phyloP scores from a whole-genome alignment of 441 rosid genomes.

The Gossypium gossypioides region DNA sequence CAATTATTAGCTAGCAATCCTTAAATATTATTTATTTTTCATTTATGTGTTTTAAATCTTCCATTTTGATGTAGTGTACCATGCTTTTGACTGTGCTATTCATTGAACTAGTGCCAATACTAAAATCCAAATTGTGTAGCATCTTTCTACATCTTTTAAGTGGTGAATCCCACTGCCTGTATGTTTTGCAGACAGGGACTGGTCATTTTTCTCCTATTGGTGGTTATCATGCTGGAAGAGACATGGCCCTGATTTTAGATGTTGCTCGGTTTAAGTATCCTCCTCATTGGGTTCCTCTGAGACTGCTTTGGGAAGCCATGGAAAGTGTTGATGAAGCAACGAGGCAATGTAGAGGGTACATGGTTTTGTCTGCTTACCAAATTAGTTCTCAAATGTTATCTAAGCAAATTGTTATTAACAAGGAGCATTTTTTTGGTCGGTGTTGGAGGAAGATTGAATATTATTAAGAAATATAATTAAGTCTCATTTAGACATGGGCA shows the following conservation, averaged over 20 bases:
- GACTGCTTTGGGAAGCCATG: conserved; percentile 73
- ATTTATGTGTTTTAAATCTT: neutral
- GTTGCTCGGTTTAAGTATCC: conserved; percentile 77
- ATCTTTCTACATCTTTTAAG: neutral
- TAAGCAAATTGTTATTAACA: neutral
- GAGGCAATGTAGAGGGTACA: conserved; percentile 53
- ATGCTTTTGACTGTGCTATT: neutral
- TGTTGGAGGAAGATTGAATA: neutral
- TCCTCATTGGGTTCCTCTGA: conserved; percentile 68
- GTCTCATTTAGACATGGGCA: neutral
- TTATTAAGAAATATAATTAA: neutral
- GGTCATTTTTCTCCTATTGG: conserved; percentile 73
- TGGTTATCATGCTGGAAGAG: conserved; percentile 57
- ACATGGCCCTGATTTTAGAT: conserved; percentile 65
- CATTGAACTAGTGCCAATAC: neutral
- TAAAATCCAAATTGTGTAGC: neutral
- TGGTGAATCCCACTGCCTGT: conserved; percentile 4
- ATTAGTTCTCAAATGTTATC: neutral
- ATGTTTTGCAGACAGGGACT: conserved; percentile 45
- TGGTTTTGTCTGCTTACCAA: conserved; percentile 1
- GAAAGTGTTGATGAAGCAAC: conserved; percentile 42
- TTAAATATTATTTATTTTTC: neutral
- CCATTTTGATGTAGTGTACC: neutral
- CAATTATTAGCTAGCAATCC: neutral
- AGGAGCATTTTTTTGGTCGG: neutral